Evolutionary conservation across 228 moss, liverwort and hornwort species (phyloP), one percentile per base, ranked within the genome.

Genomic region (Sphagnum fallax): DNA sequence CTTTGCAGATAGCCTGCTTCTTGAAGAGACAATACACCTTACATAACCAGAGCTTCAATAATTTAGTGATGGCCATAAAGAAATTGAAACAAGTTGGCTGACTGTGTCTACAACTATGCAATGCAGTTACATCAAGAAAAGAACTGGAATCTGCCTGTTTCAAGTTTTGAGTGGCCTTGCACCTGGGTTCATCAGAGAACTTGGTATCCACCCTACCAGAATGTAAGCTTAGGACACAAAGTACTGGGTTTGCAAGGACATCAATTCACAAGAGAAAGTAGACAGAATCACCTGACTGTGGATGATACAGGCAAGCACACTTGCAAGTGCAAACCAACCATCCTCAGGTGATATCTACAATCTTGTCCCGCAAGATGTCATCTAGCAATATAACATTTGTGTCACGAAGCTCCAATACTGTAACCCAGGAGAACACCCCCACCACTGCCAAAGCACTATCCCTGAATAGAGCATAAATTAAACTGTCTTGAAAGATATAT

Each of bases 271-370:
- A 32, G 32, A 32, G 32, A 32, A 32, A 32, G 32, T 32, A 4
- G 66, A 66, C 14, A 50, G 52, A 77, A 71, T 49, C 69, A 98
- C 97, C 93, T 98, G 97, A 76, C 94, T 91, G 77, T 98, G 98
- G 63, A 85, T 80, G 67, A 94, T 89, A 80, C 98, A 90, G 62
- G 94, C 94, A 72, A 93, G 75, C 60, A 98, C 79, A 75, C 98
- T 94, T 48, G 90, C 90, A 67, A 92, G 71, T 49, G 98, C 93
- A 74, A 98, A 84, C 98, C 98, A 94, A 70, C 93, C 92, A 72
- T 92, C 94, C 51, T 98, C 94, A 1, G 98, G 92, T 62, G 90
- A 91, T 55, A 97, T 50, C 50, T 93, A 93, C 50, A 97, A 81
- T 52, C 93, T 91, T 53, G 88, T 89, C 77, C 93, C 93, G 87